A percentile compares a stretch with the other conserved stretches of the same genome.
Conservation (phyloP, 78 protist genomes). For the Planoprotostelium fungivorum region DNA sequence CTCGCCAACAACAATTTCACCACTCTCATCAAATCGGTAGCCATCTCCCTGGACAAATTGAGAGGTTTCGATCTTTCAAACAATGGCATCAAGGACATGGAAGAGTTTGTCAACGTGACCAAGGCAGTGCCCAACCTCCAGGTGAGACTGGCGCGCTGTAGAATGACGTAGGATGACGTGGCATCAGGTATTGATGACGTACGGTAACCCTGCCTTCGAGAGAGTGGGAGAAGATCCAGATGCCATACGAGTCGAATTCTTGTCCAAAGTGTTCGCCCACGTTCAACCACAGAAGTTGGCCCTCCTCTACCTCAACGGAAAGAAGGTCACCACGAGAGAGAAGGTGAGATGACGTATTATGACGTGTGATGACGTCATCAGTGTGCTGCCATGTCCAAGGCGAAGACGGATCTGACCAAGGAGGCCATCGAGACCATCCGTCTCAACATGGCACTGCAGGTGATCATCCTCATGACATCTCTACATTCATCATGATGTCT, state of each 20-base stretch:
- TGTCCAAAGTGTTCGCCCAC: background rate
- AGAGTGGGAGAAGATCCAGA: background rate
- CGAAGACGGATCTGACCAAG: background rate
- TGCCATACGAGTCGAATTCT: background rate
- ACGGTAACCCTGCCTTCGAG: background rate
- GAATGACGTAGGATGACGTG: no score
- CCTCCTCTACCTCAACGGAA: background rate
- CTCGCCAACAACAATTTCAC: background rate
- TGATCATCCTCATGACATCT: no score
- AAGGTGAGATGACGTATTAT: slow-evolving; percentile 1
- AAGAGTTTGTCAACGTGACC: background rate
- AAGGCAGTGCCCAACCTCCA: background rate
- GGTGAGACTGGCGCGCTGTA: background rate
- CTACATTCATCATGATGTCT: no score
- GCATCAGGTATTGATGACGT: background rate
- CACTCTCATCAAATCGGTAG: background rate
- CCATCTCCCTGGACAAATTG: background rate
- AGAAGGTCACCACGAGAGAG: background rate
- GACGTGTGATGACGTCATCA: background rate
- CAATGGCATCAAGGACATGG: background rate
- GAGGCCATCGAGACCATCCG: background rate
- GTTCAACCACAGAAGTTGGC: background rate
- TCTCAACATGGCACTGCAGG: background rate
- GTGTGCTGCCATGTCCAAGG: background rate
- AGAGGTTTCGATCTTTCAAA: background rate